These are phyloP conservation scores for Fusarium temperatum DNA, from an alignment of 2,329 filamentous ascomycete species.

Conservation along the genomic window DNA sequence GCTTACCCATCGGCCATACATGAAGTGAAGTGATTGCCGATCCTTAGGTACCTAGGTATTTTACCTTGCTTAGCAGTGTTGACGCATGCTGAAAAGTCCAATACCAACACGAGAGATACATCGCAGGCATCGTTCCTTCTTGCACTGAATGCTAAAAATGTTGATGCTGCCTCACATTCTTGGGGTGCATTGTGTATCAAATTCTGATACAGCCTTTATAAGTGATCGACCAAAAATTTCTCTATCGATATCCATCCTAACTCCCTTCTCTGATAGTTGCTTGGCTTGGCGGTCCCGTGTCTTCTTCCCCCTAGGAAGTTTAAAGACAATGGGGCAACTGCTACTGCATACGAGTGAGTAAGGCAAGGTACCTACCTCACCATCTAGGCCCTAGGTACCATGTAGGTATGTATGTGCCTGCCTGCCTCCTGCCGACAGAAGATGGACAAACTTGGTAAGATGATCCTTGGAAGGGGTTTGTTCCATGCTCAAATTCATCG, in stretches of 20 bases:
- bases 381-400: neutral
- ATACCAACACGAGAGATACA: neutral
- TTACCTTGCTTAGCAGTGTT: neutral
- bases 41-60: neutral
- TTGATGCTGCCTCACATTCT: neutral
- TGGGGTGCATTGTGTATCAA: conserved; percentile 1
- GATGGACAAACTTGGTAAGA: neutral
- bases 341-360: neutral
- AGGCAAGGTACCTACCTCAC: neutral
- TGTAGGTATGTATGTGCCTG: neutral
- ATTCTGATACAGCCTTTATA: neutral
- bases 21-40: neutral
- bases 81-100: neutral
- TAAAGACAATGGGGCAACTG: conserved; percentile 9
- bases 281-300: conserved; percentile 23
- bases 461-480: neutral
- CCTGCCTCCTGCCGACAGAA: neutral
- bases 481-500: neutral
- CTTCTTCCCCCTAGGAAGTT: neutral
- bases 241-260: neutral
- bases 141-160: neutral
- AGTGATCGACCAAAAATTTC: conserved; percentile 20
- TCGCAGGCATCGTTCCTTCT: neutral
- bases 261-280: conserved; percentile 20
- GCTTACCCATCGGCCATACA: neutral